Conservation (phyloP, 2,329 filamentous ascomycete genomes). For the Parasarocladium wereldwijsianum region DNA sequence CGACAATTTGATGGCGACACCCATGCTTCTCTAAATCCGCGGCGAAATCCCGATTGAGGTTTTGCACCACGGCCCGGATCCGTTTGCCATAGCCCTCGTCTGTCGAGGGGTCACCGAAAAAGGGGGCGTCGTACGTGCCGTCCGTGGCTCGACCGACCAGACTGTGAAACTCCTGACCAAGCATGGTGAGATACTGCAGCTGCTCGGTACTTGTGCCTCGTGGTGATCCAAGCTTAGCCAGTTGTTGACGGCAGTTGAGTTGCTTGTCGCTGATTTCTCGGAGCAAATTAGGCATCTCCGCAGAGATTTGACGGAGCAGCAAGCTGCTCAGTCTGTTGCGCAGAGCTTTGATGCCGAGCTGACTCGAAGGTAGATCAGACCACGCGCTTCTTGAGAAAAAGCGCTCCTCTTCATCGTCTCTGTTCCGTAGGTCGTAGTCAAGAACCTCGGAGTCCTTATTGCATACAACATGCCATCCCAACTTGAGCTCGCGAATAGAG, state of each 20-base stretch:
- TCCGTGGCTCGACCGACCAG: constrained; percentile 30
- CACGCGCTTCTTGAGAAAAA: constrained; percentile 30
- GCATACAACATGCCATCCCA: constrained; percentile 38
- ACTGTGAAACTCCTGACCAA: constrained; percentile 27
- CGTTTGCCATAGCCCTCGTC: constrained; percentile 22
- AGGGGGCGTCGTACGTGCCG: constrained; percentile 36
- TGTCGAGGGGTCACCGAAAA: constrained; percentile 27
- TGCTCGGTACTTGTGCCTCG: constrained; percentile 32
- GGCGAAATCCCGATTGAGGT: not conserved
- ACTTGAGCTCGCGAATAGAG: constrained; percentile 27
- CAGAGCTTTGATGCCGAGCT: constrained; percentile 33
- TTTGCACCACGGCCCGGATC: constrained; percentile 38
- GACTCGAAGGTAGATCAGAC: constrained; percentile 16
- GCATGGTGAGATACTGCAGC: constrained; percentile 26
- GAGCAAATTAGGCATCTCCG: constrained; percentile 29
- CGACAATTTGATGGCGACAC: not conserved
- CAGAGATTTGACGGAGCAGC: constrained; percentile 29
- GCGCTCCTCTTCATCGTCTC: constrained; percentile 22
- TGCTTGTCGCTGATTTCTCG: constrained; percentile 24
- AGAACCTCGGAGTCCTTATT: constrained; percentile 27
- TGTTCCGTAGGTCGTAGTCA: constrained; percentile 14
- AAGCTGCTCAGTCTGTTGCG: constrained; percentile 33
- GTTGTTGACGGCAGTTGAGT: constrained; percentile 15
- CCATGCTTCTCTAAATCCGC: not conserved
- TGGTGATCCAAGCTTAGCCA: constrained; percentile 33